Evolutionary conservation across 2,329 filamentous ascomycete genomes (phyloP).

Genomic region (Colletotrichum abscissum): DNA sequence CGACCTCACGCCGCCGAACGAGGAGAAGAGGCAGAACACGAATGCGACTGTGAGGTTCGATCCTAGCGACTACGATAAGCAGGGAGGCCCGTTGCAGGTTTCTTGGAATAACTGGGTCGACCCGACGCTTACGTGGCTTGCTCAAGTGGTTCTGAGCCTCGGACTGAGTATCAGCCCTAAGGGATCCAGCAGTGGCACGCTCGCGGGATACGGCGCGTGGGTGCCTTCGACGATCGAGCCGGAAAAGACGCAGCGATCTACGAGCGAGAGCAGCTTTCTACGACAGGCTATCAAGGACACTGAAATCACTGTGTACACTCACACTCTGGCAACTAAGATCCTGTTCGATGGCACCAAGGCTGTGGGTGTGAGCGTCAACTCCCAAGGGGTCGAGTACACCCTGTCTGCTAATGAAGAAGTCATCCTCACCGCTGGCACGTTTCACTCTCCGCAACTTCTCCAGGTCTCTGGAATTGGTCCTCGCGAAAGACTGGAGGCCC

Average conservation of each 20-base stretch:
- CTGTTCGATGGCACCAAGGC: slow-evolving; percentile 56
- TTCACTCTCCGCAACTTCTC: slow-evolving; percentile 80
- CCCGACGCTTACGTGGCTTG: slow-evolving; percentile 39
- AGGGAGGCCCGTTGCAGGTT: slow-evolving; percentile 41
- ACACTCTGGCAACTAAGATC: slow-evolving; percentile 57
- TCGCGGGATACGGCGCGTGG: slow-evolving; percentile 49
- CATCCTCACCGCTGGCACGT: slow-evolving; percentile 81
- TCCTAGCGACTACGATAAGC: slow-evolving; percentile 39
- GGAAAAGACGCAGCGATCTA: slow-evolving; percentile 42
- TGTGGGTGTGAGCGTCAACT: slow-evolving; percentile 50
- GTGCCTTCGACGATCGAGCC: slow-evolving; percentile 43
- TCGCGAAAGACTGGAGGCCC: slow-evolving; percentile 47
- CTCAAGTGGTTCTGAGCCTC: slow-evolving; percentile 49
- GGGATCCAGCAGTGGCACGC: slow-evolving; percentile 53
- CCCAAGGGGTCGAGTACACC: slow-evolving; percentile 34
- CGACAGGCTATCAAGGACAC: slow-evolving; percentile 39
- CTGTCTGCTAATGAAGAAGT: slow-evolving; percentile 67
- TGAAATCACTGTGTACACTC: slow-evolving; percentile 51
- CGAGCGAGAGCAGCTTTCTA: slow-evolving; percentile 52
- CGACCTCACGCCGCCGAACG: slow-evolving; percentile 45
- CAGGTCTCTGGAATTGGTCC: slow-evolving; percentile 65
- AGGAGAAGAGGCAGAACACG: slow-evolving; percentile 30
- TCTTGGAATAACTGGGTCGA: slow-evolving; percentile 41
- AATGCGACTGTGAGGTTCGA: slow-evolving; percentile 43
- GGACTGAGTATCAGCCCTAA: slow-evolving; percentile 46